Evolutionary conservation across 257 asterid genomes (phyloP).

Genomic region (Fraxinus anomala): DNA sequence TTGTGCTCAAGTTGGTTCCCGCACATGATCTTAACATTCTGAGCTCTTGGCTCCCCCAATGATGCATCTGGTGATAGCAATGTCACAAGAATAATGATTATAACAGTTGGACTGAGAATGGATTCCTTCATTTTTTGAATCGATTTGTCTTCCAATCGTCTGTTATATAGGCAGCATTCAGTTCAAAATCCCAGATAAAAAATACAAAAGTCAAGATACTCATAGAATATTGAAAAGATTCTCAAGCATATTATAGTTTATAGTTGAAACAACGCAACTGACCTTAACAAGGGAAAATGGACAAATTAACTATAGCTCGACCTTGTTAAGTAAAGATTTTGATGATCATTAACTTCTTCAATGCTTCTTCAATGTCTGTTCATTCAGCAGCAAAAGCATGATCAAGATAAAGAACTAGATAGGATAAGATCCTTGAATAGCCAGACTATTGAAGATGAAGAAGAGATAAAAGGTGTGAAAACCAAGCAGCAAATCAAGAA

Average conservation of each 20-base stretch:
- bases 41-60: slow-evolving; percentile 32
- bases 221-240: background rate
- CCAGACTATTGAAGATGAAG: background rate
- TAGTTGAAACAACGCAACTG: background rate
- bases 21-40: slow-evolving; percentile 22
- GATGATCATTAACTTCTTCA: background rate
- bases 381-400: background rate
- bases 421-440: background rate
- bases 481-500: background rate
- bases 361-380: background rate
- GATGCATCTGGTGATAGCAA: slow-evolving; percentile 21
- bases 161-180: background rate
- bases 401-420: background rate
- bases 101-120: background rate
- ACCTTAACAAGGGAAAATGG: background rate
- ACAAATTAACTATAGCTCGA: background rate
- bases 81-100: slow-evolving; percentile 4
- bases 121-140: background rate
- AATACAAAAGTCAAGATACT: background rate
- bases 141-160: background rate
- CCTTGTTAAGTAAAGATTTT: background rate
- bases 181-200: background rate
- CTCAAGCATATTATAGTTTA: background rate
- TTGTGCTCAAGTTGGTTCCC: slow-evolving; percentile 6
- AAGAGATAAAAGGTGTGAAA: background rate